Percentiles rank a stretch among this genome's conserved stretches.
Conservation (phyloP, 768 basidiomycete genomes). For the Lentinula detonsa region DNA sequence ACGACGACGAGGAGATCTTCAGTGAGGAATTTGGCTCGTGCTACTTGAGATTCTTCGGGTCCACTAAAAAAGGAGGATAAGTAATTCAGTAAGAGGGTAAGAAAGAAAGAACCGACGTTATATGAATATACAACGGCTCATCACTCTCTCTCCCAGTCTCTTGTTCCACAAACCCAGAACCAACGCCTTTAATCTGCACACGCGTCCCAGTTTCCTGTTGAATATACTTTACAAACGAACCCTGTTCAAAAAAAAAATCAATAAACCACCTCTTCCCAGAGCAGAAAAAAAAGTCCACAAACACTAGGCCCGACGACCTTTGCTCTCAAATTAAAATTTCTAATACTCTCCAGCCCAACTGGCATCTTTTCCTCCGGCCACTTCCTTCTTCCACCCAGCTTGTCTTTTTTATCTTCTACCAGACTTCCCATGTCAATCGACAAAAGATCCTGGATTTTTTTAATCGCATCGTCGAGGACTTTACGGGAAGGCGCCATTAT, state of each 20-base stretch:
- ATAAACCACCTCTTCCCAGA: neutral
- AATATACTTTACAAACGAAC: conserved; percentile 97
- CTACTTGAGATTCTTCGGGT: conserved; percentile 83
- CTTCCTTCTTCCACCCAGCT: conserved; percentile 63
- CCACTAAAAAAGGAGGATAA: conserved; percentile 31
- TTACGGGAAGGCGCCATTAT: conserved; percentile 74
- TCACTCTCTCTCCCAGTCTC: conserved; percentile 86
- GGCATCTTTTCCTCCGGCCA: conserved; percentile 97
- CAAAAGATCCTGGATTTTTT: conserved; percentile 70
- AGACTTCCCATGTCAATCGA: conserved; percentile 72
- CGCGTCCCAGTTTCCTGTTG: conserved; percentile 94
- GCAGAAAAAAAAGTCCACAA: conserved; percentile 17
- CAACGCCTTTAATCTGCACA: conserved; percentile 94
- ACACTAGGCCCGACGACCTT: conserved; percentile 96
- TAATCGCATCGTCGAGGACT: conserved; percentile 58
- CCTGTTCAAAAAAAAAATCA: conserved; percentile 36
- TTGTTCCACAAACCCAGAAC: conserved; percentile 91
- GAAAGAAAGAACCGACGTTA: conserved; percentile 54
- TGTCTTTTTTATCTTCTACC: conserved; percentile 73
- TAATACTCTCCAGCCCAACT: conserved; percentile 82
- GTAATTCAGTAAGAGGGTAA: conserved; percentile 10
- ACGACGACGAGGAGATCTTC: conserved; percentile 92
- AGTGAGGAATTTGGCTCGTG: conserved; percentile 79
- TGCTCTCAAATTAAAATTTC: conserved; percentile 96
- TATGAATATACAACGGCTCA: conserved; percentile 88